These are phyloP conservation scores for Chloris gayana DNA, from an alignment of 176 grass and related monocot genomes.

Conservation along the genomic window DNA sequence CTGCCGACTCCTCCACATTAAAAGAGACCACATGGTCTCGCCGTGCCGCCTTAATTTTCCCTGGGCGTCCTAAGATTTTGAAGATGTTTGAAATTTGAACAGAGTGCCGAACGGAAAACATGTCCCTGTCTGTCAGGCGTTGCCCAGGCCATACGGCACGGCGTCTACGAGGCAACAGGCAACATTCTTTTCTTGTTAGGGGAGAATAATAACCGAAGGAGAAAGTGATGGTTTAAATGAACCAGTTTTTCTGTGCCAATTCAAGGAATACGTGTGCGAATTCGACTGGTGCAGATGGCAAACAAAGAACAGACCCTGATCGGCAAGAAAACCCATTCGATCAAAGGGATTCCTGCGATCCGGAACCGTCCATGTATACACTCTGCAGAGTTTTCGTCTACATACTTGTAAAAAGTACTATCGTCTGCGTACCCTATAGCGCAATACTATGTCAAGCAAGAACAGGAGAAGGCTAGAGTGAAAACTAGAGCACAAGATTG, in stretches of 20 bases:
- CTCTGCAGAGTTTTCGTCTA: no score
- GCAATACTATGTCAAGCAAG: background rate
- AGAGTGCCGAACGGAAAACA: background rate
- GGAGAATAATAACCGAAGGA: background rate
- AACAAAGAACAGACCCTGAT: background rate
- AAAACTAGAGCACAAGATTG: background rate
- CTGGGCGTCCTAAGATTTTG: background rate
- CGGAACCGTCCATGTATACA: no score
- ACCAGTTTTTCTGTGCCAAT: background rate
- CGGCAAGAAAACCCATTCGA: background rate
- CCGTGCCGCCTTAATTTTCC: constrained; percentile 26
- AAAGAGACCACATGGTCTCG: constrained; percentile 52
- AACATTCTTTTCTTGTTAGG: constrained; percentile 32
- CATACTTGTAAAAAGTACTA: background rate
- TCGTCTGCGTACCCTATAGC: background rate
- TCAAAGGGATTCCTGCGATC: no score
- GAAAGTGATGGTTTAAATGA: background rate
- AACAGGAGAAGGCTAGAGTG: background rate
- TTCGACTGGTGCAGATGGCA: background rate
- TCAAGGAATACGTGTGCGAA: background rate
- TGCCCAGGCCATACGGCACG: constrained; percentile 25
- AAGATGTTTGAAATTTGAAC: constrained; percentile 32
- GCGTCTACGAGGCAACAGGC: constrained; percentile 39
- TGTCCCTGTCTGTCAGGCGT: constrained; percentile 28
- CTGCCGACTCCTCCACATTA: constrained; percentile 13